A percentile compares a stretch with the other conserved stretches of the same genome.
These are phyloP conservation scores for Claviceps sp. DNA, from an alignment of 2,329 filamentous ascomycete genomes.

Conservation along the genomic window DNA sequence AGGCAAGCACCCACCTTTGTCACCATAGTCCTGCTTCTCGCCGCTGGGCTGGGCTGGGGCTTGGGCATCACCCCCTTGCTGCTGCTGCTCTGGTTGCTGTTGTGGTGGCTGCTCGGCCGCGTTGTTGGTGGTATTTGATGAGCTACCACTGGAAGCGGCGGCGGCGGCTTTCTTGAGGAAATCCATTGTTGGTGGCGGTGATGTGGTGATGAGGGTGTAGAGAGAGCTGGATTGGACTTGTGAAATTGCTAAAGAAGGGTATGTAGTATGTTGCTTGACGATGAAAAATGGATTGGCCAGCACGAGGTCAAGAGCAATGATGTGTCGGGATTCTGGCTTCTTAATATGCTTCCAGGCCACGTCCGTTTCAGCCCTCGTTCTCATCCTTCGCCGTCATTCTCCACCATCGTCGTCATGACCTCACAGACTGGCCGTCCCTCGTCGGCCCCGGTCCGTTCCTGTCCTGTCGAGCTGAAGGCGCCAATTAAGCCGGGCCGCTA, in stretches of 20 bases:
- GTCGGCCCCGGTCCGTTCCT: neutral
- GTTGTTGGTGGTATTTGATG: neutral
- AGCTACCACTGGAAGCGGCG: slow-evolving; percentile 5
- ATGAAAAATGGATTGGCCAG: neutral
- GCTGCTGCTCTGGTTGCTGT: slow-evolving; percentile 3
- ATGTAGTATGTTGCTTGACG: neutral
- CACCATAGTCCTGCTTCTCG: slow-evolving; percentile 19
- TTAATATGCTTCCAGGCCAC: neutral
- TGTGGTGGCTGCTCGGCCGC: slow-evolving; percentile 5
- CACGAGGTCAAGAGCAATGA: neutral
- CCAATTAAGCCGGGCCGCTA: neutral
- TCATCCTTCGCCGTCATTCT: neutral
- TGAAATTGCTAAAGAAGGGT: neutral
- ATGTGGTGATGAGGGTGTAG: neutral
- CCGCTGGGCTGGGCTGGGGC: slow-evolving; percentile 7
- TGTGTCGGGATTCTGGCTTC: neutral
- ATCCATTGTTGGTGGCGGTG: slow-evolving; percentile 15
- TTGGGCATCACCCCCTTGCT: slow-evolving; percentile 3
- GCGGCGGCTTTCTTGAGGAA: slow-evolving; percentile 24
- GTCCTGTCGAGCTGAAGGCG: neutral
- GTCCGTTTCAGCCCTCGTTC: neutral
- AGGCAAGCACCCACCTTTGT: slow-evolving; percentile 20
- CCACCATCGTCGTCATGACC: neutral
- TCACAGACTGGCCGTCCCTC: neutral
- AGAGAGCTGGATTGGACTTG: neutral